These are phyloP conservation scores for Ogataea hybrid DNA, from an alignment of 1,139 yeast genomes.

Conservation along the genomic window DNA sequence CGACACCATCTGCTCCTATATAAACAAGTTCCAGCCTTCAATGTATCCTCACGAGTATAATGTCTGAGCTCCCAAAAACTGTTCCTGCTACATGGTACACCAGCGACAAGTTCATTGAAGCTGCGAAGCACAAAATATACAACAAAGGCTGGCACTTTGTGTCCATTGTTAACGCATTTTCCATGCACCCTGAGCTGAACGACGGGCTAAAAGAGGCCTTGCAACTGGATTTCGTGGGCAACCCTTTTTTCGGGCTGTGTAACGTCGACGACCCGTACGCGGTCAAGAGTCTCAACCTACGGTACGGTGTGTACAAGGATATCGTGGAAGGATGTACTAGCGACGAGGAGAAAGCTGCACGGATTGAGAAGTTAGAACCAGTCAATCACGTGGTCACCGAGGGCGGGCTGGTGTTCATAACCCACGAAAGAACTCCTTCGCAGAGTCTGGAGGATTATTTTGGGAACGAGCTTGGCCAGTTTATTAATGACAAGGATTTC, in stretches of 20 bases:
- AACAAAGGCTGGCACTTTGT: constrained; percentile 30
- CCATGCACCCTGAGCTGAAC: constrained; percentile 15
- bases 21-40: no score
- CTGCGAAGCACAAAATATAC: constrained; percentile 21
- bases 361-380: constrained; percentile 14
- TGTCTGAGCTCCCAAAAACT: constrained; percentile 13
- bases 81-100: constrained; percentile 29
- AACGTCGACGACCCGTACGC: constrained; percentile 24
- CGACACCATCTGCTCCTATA: background rate
- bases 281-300: constrained; percentile 14
- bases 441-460: constrained; percentile 20
- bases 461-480: constrained; percentile 21
- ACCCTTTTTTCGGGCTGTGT: constrained; percentile 27
- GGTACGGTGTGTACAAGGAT: constrained; percentile 25
- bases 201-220: constrained; percentile 18
- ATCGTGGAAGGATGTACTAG: constrained; percentile 13
- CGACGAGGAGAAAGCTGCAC: constrained; percentile 12
- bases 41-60: background rate
- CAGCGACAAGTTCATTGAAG: constrained; percentile 21
- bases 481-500: constrained; percentile 20
- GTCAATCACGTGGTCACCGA: constrained; percentile 24
- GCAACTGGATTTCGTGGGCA: constrained; percentile 24
- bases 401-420: constrained; percentile 25
- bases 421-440: constrained; percentile 22
- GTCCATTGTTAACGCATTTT: constrained; percentile 19